Evolutionary conservation across 164 flowering plant genomes (phyloP).

Genomic region (Chimonanthus salicifolius): DNA sequence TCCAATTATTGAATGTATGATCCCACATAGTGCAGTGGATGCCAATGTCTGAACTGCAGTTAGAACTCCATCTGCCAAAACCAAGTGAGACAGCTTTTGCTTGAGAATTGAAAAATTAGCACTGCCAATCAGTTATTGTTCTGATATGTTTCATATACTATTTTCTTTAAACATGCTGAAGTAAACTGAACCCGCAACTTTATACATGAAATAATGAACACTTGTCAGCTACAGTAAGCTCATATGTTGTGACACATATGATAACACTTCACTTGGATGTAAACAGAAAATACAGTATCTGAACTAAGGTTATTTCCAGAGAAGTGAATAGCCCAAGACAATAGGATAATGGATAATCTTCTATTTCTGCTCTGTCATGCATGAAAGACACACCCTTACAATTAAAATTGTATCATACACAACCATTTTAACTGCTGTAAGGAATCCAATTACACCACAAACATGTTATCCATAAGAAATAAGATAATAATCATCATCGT

Average conservation of each 20-base stretch:
- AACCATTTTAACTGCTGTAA: no score
- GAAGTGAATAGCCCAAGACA: not conserved
- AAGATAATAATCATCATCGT: no score
- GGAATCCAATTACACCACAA: not conserved
- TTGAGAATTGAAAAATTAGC: not conserved
- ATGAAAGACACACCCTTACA: not conserved
- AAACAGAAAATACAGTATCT: not conserved
- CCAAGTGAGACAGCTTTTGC: not conserved
- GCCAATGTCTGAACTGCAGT: slow-evolving; percentile 97
- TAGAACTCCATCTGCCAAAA: slow-evolving; percentile 65
- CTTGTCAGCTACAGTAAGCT: no score
- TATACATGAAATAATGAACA: no score
- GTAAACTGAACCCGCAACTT: no score
- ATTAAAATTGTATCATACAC: not conserved
- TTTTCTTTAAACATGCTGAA: no score
- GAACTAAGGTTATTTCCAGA: not conserved
- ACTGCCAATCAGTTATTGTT: not conserved
- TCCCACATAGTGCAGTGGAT: slow-evolving; percentile 90
- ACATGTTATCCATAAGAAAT: not conserved
- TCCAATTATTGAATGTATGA: slow-evolving; percentile 87
- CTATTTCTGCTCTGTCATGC: not conserved
- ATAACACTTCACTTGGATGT: not conserved
- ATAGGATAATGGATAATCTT: not conserved
- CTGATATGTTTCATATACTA: no score
- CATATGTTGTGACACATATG: not conserved